Percentiles rank a stretch among this genome's conserved stretches.
Evolutionary conservation across 805 yeast species (phyloP).

Genomic region (Torulaspora maleeae): DNA sequence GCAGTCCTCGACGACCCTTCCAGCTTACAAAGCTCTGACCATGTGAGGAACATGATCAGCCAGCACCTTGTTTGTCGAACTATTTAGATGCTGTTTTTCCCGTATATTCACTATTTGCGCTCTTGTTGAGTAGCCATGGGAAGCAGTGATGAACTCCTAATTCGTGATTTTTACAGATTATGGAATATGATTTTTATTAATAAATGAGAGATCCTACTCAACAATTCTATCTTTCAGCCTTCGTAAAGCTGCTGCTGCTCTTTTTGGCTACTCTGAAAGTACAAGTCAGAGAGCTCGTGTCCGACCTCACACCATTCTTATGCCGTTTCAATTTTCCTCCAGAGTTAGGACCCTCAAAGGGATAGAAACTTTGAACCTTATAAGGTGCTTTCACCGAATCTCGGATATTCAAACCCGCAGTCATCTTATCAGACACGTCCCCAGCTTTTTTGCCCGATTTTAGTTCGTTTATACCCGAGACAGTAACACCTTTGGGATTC

Average conservation of each 20-base stretch:
- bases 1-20: too few relatives aligned
- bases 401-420: background rate
- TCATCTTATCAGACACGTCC: background rate
- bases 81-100: too few relatives aligned
- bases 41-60: too few relatives aligned
- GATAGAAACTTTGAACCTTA: background rate
- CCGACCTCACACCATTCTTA: constrained; percentile 9
- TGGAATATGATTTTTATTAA: too few relatives aligned
- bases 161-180: too few relatives aligned
- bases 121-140: too few relatives aligned
- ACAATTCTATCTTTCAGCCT: background rate
- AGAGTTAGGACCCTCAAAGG: constrained; percentile 11
- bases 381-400: background rate
- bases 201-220: too few relatives aligned
- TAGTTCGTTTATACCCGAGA: background rate
- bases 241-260: background rate
- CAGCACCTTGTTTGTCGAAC: too few relatives aligned
- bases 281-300: constrained; percentile 20
- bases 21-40: too few relatives aligned
- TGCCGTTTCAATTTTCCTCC: constrained; percentile 14
- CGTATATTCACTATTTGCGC: too few relatives aligned
- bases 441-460: background rate
- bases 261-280: constrained; percentile 24
- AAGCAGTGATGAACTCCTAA: too few relatives aligned
- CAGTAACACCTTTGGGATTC: background rate